Percentiles rank a stretch among this genome's conserved stretches.
These are phyloP conservation scores for Sporothrix pseudoabietina DNA, from an alignment of 2,329 filamentous ascomycete species.

Conservation along the genomic window DNA sequence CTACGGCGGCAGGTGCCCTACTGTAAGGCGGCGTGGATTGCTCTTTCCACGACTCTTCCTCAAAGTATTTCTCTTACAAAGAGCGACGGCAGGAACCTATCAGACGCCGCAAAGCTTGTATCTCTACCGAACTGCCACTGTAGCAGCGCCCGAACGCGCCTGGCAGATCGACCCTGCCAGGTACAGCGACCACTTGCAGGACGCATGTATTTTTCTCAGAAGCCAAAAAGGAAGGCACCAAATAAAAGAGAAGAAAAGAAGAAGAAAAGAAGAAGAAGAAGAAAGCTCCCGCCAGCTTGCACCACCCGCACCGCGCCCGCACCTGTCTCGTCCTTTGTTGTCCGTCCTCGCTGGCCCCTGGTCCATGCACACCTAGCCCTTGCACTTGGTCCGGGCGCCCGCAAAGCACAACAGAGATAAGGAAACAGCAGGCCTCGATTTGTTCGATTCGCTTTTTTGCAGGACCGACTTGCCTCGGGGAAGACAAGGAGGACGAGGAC, in stretches of 20 bases:
- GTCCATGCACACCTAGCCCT: neutral
- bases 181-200: neutral
- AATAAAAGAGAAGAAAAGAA: too few species aligned
- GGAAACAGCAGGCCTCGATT: neutral
- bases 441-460: too few species aligned
- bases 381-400: conserved; percentile 15
- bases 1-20: conserved; percentile 7
- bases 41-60: neutral
- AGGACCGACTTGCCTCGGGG: neutral
- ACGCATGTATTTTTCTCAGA: neutral
- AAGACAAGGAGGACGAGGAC: neutral
- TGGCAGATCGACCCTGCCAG: conserved; percentile 16
- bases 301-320: neutral
- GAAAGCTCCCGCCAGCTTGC: neutral
- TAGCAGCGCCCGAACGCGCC: neutral
- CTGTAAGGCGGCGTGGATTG: neutral
- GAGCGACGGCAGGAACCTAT: conserved; percentile 1
- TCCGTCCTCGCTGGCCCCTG: neutral
- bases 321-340: neutral
- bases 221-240: neutral
- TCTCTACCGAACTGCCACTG: neutral
- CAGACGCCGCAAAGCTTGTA: conserved; percentile 14
- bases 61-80: conserved; percentile 17
- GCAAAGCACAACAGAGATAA: neutral
- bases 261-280: neutral